Evolutionary conservation across 2,329 filamentous ascomycete species (phyloP).

Genomic region (Alternaria burnsii): DNA sequence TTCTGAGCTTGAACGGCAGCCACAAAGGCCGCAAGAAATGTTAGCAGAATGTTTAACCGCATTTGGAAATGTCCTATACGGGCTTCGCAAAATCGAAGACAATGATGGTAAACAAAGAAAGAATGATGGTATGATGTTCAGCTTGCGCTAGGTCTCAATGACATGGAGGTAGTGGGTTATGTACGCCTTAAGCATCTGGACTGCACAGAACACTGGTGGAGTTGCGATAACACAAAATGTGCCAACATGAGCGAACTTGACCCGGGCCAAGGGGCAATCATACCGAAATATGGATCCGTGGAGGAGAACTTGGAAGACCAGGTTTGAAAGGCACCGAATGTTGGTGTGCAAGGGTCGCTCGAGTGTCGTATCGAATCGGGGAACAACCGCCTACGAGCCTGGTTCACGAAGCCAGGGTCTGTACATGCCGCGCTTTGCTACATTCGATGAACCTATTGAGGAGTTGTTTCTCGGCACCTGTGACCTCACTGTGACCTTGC

Average conservation of each 20-base stretch:
- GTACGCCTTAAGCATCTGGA: background rate
- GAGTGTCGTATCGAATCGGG: constrained; percentile 1
- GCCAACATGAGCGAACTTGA: background rate
- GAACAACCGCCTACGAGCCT: background rate
- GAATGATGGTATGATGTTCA: background rate
- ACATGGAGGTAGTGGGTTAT: constrained; percentile 11
- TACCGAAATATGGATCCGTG: constrained; percentile 12
- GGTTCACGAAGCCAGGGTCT: constrained; percentile 5
- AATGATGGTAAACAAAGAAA: background rate
- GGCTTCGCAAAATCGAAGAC: background rate
- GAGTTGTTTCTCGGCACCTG: background rate
- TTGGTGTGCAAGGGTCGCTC: constrained; percentile 3
- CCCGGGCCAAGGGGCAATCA: constrained; percentile 11
- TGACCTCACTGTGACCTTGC: background rate
- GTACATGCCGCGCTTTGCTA: background rate
- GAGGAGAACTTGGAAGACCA: background rate
- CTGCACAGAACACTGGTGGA: constrained; percentile 4
- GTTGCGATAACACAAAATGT: constrained; percentile 5
- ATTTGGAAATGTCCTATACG: constrained; percentile 10
- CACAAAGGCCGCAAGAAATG: constrained; percentile 12
- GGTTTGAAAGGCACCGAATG: constrained; percentile 4
- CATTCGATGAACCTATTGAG: background rate
- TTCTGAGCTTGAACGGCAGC: constrained; percentile 22
- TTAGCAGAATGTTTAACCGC: constrained; percentile 11
- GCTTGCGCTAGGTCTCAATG: background rate